A percentile compares a stretch with the other conserved stretches of the same genome.
phyloP scores from a whole-genome alignment of 139 green algal genomes.

The Picochlorum sp. region DNA sequence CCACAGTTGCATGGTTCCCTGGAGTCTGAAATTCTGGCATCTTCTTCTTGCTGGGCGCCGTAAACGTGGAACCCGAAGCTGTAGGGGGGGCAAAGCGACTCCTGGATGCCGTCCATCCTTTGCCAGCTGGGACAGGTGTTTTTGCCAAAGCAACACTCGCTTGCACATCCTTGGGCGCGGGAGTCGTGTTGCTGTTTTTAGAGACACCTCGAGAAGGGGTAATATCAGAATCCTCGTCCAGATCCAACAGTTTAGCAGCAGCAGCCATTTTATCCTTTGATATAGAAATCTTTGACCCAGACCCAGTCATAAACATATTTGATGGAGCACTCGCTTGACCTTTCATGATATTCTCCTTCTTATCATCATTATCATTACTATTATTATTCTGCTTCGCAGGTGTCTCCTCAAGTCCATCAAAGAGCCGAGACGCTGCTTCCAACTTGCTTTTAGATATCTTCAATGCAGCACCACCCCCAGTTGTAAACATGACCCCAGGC shows the following conservation, averaged over 20 bases:
- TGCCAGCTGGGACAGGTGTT: neutral
- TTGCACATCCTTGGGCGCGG: neutral
- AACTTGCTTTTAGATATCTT: too few species aligned
- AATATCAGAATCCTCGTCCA: neutral
- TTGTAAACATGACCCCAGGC: too few species aligned
- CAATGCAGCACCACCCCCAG: too few species aligned
- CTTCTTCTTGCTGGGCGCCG: neutral
- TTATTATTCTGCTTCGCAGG: too few species aligned
- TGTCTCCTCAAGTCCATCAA: too few species aligned
- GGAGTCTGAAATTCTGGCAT: too few species aligned
- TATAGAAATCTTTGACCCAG: constrained; percentile 5
- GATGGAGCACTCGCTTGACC: too few species aligned
- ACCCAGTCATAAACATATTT: neutral
- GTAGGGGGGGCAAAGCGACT: neutral
- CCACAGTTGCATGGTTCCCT: too few species aligned
- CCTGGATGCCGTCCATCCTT: neutral
- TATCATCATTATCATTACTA: too few species aligned
- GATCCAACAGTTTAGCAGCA: neutral
- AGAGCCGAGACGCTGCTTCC: too few species aligned
- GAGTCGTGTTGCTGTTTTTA: neutral
- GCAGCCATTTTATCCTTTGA: constrained; percentile 1
- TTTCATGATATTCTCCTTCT: too few species aligned
- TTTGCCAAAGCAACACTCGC: neutral
- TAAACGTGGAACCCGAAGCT: neutral
- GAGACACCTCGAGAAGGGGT: neutral